Evolutionary conservation across 257 asterid genomes (phyloP).

Genomic region (Nicotiana undulata): DNA sequence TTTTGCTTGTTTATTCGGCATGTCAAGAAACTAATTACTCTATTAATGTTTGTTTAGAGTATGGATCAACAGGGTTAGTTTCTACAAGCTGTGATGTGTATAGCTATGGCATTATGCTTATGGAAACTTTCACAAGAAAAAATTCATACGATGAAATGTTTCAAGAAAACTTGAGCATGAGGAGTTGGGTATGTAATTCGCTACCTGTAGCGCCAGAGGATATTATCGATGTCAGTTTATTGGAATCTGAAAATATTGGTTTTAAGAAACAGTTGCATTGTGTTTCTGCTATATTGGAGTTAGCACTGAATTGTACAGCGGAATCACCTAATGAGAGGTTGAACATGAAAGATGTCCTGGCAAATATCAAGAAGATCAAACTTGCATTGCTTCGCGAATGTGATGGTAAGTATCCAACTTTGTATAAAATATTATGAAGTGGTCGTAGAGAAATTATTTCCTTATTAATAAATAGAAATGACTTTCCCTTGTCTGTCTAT

Average conservation of each 20-base stretch:
- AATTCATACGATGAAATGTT: neutral
- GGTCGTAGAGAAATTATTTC: too few species aligned
- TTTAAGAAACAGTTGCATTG: conserved; percentile 2
- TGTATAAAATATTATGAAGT: too few species aligned
- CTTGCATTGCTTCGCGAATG: neutral
- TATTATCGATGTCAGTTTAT: conserved; percentile 11
- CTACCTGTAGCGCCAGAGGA: neutral
- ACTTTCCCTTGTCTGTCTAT: too few species aligned
- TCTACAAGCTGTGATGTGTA: neutral
- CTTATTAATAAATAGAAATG: too few species aligned
- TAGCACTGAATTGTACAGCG: conserved; percentile 20
- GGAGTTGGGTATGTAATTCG: conserved; percentile 13
- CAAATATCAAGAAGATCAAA: conserved; percentile 20
- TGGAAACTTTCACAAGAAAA: neutral
- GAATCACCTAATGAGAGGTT: conserved; percentile 16
- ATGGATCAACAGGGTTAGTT: neutral
- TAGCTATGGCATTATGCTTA: neutral
- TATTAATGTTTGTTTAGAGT: neutral
- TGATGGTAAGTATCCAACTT: too few species aligned
- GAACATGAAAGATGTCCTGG: conserved; percentile 11
- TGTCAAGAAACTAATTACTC: too few species aligned
- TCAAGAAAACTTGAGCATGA: neutral
- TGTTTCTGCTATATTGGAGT: conserved; percentile 7
- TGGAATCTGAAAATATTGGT: neutral
- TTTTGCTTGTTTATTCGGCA: too few species aligned